Evolutionary conservation across 2,329 filamentous ascomycete species (phyloP).

Genomic region (Exserohilum rostratum): DNA sequence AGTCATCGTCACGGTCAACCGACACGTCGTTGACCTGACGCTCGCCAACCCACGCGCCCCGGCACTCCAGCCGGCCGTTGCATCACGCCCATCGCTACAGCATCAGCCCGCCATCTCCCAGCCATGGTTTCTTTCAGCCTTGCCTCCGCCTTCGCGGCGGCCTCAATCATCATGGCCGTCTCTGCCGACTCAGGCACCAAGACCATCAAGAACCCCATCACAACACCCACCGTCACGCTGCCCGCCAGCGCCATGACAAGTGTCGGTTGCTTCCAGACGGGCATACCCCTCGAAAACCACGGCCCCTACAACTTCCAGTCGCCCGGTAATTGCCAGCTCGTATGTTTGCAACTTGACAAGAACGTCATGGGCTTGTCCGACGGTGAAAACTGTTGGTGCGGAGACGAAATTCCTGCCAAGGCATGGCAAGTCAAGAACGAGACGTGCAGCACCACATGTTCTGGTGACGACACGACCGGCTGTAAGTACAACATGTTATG

Average conservation of each 20-base stretch:
- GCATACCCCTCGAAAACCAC: conserved; percentile 55
- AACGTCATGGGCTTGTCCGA: conserved; percentile 68
- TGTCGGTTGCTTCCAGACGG: conserved; percentile 60
- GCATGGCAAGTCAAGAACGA: conserved; percentile 60
- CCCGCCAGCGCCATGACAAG: conserved; percentile 35
- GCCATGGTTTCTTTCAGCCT: conserved; percentile 45
- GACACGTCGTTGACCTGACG: conserved; percentile 25
- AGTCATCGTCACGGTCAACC: conserved; percentile 1
- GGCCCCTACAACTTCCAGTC: conserved; percentile 60
- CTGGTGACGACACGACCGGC: conserved; percentile 60
- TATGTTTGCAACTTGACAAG: conserved; percentile 56
- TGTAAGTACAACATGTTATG: conserved; percentile 61
- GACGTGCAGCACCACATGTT: conserved; percentile 70
- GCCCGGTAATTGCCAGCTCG: conserved; percentile 60
- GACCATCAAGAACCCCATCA: conserved; percentile 30
- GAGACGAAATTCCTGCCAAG: conserved; percentile 67
- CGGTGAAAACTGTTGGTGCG: conserved; percentile 74
- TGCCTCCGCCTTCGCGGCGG: conserved; percentile 40
- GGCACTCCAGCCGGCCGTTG: conserved; percentile 27
- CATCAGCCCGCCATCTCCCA: conserved; percentile 11
- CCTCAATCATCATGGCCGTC: conserved; percentile 36
- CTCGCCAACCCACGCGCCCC: too few relatives aligned
- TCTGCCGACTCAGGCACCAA: conserved; percentile 27
- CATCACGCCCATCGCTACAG: conserved; percentile 8
- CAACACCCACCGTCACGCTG: conserved; percentile 40